Base-by-base conservation (phyloP, 1,284 basidiomycete genomes). In the Porogramme epimiltina region DNA sequence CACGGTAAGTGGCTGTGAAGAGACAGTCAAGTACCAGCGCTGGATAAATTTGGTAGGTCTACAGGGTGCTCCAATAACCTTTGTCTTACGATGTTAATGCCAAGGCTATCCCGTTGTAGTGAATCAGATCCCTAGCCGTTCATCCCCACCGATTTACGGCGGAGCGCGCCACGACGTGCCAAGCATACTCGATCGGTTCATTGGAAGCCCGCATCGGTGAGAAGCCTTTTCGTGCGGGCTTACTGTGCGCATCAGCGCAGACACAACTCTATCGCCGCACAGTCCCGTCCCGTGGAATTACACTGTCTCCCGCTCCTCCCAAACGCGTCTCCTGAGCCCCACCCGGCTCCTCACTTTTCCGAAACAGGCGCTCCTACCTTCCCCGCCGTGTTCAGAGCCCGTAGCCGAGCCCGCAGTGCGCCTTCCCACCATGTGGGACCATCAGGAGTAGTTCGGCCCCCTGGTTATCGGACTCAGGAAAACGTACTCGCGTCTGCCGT, bases 261-360 rank as follows among this genome's bases (percentile, higher is more conserved):
- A 53, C 49, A 38, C 51, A 44, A 59, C 41, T 45, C 49, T 59
- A 59, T 38, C 57, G 49, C 57, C 57, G 57, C 57, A 59, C 47
- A 31, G 43, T 46, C 53, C 56, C 47, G 28, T 40, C 45, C 45
- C 28, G 28, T 31, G 45, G 31, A n/a, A 47, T 6, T 8, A 6
- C 8, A 31, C 28, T 31, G 28, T 6, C 6, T 31, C 28, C 28
- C 28, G 28, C 28, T n/a, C n/a, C 28, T 31, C 28, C 28, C 28
- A 6, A 31, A 8, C 13, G 28, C 28, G 28, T 31, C 28, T 6
- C 13, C 28, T 8, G 34, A 37, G 34, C 34, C 16, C 34, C 34
- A 18, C 16, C 16, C 34, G 8, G 34, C 8, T 16, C 10, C 34
- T 37, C 34, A 16, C 8, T 37, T n/a, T 18, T 37, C 13, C 34